Evolutionary conservation across 805 yeast genomes (phyloP).

Genomic region (Pichia paraexigua): DNA sequence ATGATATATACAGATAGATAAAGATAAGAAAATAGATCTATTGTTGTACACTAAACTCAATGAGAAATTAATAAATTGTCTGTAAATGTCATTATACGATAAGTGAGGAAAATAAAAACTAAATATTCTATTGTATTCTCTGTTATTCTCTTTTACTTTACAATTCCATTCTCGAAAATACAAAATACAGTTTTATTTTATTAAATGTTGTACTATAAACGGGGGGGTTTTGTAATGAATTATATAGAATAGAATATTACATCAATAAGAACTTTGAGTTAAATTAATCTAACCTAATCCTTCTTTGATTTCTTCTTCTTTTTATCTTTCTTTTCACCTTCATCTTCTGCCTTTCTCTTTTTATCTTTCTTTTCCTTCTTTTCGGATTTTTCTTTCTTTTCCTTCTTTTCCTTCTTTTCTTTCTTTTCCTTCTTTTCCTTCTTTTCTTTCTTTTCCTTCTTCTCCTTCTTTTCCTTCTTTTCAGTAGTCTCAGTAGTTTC

Average conservation of each 20-base stretch:
- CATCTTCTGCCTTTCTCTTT: constrained; percentile 6
- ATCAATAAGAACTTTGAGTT: not conserved
- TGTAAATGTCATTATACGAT: not conserved
- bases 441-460: constrained; percentile 41
- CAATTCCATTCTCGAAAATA: not conserved
- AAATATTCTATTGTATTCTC: too few species aligned
- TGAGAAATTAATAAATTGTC: not conserved
- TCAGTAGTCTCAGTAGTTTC: constrained; percentile 28
- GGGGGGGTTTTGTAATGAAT: not conserved
- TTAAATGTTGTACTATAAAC: not conserved
- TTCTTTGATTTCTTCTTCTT: constrained; percentile 19
- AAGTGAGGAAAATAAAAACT: not conserved
- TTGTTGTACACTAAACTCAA: too few species aligned
- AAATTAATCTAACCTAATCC: constrained; percentile 16
- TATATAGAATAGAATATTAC: not conserved
- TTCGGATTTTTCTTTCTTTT: constrained; percentile 16
- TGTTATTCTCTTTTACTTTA: too few species aligned
- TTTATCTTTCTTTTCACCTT: constrained; percentile 7
- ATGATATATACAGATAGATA: too few species aligned
- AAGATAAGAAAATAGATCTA: not conserved
- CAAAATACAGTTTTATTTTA: not conserved
- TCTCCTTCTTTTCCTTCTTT: constrained; percentile 47
- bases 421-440: constrained; percentile 49
- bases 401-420: constrained; percentile 35
- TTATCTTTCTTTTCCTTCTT: constrained; percentile 6